These are phyloP conservation scores for Pisolithus tinctorius DNA, from an alignment of 768 basidiomycete genomes.

Conservation along the genomic window DNA sequence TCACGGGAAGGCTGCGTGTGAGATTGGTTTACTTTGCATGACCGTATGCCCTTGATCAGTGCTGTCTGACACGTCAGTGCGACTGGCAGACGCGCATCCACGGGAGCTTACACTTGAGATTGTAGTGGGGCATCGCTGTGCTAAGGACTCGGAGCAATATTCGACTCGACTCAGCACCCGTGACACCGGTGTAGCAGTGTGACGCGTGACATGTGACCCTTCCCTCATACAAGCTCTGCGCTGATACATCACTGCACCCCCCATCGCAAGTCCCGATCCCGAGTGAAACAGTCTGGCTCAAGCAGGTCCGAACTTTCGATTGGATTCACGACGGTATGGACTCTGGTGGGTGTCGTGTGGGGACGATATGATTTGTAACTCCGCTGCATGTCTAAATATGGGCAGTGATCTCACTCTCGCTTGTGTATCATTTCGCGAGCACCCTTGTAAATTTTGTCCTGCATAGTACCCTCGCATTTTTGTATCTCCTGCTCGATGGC, in stretches of 20 bases:
- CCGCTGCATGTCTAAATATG: neutral
- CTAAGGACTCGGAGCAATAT: neutral
- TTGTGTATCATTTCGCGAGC: neutral
- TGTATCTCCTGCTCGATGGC: slow-evolving; percentile 10
- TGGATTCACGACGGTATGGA: no score
- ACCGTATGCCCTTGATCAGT: slow-evolving; percentile 95
- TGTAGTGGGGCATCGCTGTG: slow-evolving; percentile 66
- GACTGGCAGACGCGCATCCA: neutral
- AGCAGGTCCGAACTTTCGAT: no score
- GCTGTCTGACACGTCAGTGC: slow-evolving; percentile 43
- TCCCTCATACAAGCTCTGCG: no score
- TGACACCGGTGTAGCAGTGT: neutral
- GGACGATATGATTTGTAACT: slow-evolving; percentile 1
- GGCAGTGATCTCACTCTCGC: neutral
- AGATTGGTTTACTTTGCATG: slow-evolving; percentile 71
- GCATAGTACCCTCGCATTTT: neutral
- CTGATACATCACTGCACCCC: no score
- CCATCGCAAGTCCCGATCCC: no score
- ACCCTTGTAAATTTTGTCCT: neutral
- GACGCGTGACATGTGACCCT: neutral
- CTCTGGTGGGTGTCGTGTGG: neutral
- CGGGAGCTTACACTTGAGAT: slow-evolving; percentile 65
- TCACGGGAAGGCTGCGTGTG: slow-evolving; percentile 10
- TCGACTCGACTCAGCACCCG: neutral
- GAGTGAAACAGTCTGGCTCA: no score